Evolutionary conservation across 2,329 filamentous ascomycete genomes (phyloP), one percentile per base, ranked within the genome.

Genomic region (Phyllosticta citrichinensis): DNA sequence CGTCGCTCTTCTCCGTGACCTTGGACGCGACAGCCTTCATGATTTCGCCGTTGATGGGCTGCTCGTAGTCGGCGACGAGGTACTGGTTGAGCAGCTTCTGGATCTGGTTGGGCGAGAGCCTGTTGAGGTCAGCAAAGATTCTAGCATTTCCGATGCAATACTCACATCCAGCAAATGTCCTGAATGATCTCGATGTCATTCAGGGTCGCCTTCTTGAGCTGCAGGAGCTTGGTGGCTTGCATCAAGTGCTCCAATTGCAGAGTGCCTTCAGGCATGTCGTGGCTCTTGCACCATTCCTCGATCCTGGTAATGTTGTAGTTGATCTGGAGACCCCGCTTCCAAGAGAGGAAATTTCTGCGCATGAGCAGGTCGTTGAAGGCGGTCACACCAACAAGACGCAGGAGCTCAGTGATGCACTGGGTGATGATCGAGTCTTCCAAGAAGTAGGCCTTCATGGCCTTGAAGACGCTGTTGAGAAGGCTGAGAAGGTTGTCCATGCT

Each of bases 111-210:
- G 94, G 94, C 1, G 93, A 97, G 58, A 99, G 83, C 58, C 58
- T 60, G 24, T 14, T 24, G 2, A 24, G 2, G 53, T 60, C 14
- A 60, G 58, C 35, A 19, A 12, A 35, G 3, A 24, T 20, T 4
- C 24, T 89, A 89, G 64, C 17, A 25, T 35, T 55, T 8, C 56
- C 24, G n/a, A 6, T 25, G 12, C 51, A 14, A 20, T n/a, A 60
- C 58, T 56, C 35, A 60, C 93, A 97, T 97, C 93, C 93, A 97
- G 83, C 94, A 99, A 69, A 99, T 99, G 74, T 99, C 94, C 79
- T 99, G 94, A 70, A 99, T 99, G 69, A 99, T 99, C 77, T 99
- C 94, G 69, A 99, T 99, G 71, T 99, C 94, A 74, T 97, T 99
- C 72, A 99, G 79, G 0, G 94, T 99, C 9, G 94, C 94, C 80